phyloP scores from a whole-genome alignment of 129 eudicot genomes.

The Centaurea solstitialis region DNA sequence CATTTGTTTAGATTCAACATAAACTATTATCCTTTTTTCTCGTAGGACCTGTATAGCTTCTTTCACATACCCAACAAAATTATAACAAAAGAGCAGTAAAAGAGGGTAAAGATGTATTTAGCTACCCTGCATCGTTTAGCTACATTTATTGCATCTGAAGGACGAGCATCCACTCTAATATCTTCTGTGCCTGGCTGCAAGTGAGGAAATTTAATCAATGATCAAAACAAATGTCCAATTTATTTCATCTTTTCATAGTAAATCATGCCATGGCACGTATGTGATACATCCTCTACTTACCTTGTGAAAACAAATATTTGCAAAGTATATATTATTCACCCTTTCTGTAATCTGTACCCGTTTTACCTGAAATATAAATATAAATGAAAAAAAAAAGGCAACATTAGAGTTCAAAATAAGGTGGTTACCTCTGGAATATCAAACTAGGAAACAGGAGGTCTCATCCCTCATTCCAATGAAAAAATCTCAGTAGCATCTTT shows the following conservation, averaged over 20 bases:
- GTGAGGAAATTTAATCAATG: conserved; percentile 15
- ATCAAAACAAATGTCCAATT: conserved; percentile 8
- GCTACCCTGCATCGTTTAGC: conserved; percentile 73
- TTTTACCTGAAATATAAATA: conserved; percentile 50
- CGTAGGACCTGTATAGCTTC: neutral
- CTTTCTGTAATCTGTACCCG: conserved; percentile 69
- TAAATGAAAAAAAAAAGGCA: neutral
- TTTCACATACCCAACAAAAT: neutral
- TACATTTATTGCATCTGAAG: conserved; percentile 84
- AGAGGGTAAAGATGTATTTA: conserved; percentile 6
- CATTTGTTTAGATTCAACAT: neutral
- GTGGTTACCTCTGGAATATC: neutral
- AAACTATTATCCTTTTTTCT: neutral
- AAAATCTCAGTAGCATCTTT: neutral
- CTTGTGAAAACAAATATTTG: conserved; percentile 58
- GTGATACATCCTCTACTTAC: conserved; percentile 30
- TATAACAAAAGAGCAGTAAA: neutral
- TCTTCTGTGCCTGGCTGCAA: conserved; percentile 60
- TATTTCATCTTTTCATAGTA: neutral
- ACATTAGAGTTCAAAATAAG: neutral
- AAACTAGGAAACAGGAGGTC: neutral
- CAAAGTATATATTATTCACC: conserved; percentile 58
- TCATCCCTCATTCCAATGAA: too few species aligned
- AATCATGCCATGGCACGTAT: neutral
- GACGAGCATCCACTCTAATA: conserved; percentile 71